These are phyloP conservation scores for Adansonia digitata DNA, from an alignment of 345 rosid genomes.

Conservation along the genomic window DNA sequence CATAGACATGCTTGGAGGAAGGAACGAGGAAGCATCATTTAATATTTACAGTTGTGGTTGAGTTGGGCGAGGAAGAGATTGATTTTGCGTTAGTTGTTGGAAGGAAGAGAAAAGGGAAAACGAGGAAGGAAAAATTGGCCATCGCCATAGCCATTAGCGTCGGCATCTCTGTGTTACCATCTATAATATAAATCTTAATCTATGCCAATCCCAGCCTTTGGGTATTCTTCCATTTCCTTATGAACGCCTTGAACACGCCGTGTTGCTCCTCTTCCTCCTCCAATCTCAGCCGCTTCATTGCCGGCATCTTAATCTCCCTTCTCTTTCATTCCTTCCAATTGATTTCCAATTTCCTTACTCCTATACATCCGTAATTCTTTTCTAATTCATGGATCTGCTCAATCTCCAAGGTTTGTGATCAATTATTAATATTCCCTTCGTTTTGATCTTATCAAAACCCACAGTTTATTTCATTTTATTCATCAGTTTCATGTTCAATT, in stretches of 20 bases:
- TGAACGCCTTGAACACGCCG: slow-evolving; percentile 47
- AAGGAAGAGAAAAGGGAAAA: neutral
- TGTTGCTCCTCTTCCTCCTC: slow-evolving; percentile 28
- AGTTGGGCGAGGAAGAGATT: neutral
- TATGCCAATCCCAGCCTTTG: neutral
- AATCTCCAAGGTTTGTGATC: slow-evolving; percentile 16
- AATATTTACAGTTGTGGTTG: too few species aligned
- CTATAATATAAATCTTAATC: neutral
- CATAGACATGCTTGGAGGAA: too few species aligned
- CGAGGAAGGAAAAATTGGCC: neutral
- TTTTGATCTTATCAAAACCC: too few species aligned
- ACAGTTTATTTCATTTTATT: neutral
- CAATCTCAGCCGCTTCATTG: slow-evolving; percentile 58
- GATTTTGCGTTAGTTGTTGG: neutral
- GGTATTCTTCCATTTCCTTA: slow-evolving; percentile 23
- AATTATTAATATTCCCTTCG: neutral
- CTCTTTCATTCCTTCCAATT: slow-evolving; percentile 44
- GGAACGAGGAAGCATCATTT: too few species aligned
- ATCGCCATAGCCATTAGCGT: neutral
- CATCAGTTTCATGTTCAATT: neutral
- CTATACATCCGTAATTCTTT: slow-evolving; percentile 42
- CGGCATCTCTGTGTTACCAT: neutral
- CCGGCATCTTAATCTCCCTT: slow-evolving; percentile 46
- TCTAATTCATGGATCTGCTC: neutral
- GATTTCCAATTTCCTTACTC: slow-evolving; percentile 54